Evolutionary conservation across 1,139 yeast genomes (phyloP).

Genomic region (Candida sp.): DNA sequence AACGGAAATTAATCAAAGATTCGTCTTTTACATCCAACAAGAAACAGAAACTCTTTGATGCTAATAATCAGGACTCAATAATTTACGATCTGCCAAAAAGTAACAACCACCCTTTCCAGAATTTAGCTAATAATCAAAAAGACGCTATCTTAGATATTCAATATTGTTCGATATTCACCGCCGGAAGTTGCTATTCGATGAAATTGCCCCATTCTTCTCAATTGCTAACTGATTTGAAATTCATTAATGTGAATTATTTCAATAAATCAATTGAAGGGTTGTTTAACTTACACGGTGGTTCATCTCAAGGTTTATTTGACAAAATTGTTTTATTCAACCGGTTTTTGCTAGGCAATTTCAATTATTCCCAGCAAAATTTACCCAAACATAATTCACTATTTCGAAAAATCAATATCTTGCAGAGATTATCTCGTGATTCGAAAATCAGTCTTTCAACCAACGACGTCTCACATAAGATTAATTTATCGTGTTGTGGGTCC

Average conservation of each 20-base stretch:
- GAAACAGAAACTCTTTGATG: slow-evolving; percentile 3
- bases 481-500: slow-evolving; percentile 21
- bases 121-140: slow-evolving; percentile 9
- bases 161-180: slow-evolving; percentile 13
- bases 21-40: slow-evolving; percentile 3
- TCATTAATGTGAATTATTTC: slow-evolving; percentile 8
- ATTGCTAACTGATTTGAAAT: slow-evolving; percentile 6
- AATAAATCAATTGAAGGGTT: slow-evolving; percentile 6
- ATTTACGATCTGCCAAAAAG: not conserved
- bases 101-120: slow-evolving; percentile 2
- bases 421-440: slow-evolving; percentile 9
- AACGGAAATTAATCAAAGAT: not conserved
- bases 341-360: slow-evolving; percentile 10
- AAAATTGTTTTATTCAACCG: slow-evolving; percentile 13
- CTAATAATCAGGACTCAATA: not conserved
- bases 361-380: slow-evolving; percentile 4
- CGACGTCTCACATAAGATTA: not conserved
- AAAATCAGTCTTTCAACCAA: slow-evolving; percentile 4
- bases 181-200: slow-evolving; percentile 9
- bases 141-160: slow-evolving; percentile 18
- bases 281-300: slow-evolving; percentile 4
- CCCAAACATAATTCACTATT: slow-evolving; percentile 8
- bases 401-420: slow-evolving; percentile 12
- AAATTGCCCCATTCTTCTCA: slow-evolving; percentile 1
- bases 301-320: slow-evolving; percentile 3